A percentile compares a stretch with the other conserved stretches of the same genome.
phyloP scores from a whole-genome alignment of 2,329 filamentous ascomycete genomes.

The Claviceps paspali region DNA sequence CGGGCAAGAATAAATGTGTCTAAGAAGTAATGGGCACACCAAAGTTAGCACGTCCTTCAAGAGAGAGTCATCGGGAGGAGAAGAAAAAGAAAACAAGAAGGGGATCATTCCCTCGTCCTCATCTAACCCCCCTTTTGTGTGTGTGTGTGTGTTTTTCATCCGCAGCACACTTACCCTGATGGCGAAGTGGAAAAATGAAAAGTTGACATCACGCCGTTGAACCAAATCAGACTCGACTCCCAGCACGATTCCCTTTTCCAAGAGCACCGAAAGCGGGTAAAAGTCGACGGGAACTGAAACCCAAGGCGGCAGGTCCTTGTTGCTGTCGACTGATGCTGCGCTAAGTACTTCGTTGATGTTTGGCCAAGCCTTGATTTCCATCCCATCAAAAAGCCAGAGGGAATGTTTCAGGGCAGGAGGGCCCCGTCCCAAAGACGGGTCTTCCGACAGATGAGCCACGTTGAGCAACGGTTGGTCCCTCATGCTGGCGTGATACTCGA shows the following conservation, averaged over 20 bases:
- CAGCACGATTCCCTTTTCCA: slow-evolving; percentile 81
- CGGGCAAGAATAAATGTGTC: slow-evolving; percentile 87
- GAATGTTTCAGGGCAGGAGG: slow-evolving; percentile 57
- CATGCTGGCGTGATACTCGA: slow-evolving; percentile 90
- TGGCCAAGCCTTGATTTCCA: slow-evolving; percentile 73
- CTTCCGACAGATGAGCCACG: slow-evolving; percentile 14
- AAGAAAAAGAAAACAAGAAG: no score
- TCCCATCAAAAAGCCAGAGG: slow-evolving; percentile 86
- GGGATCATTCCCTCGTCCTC: no score
- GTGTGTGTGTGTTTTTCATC: neutral
- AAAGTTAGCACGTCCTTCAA: neutral
- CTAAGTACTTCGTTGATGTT: slow-evolving; percentile 74
- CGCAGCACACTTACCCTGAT: slow-evolving; percentile 53
- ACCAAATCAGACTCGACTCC: slow-evolving; percentile 86
- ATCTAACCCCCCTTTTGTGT: neutral
- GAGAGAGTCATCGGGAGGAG: neutral
- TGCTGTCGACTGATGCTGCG: slow-evolving; percentile 48
- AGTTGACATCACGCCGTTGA: slow-evolving; percentile 82
- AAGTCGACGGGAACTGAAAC: slow-evolving; percentile 82
- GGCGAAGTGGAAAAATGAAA: slow-evolving; percentile 77
- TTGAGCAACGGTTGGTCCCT: slow-evolving; percentile 54
- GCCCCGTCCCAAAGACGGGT: slow-evolving; percentile 11
- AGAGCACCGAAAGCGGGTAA: slow-evolving; percentile 74
- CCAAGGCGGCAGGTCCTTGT: slow-evolving; percentile 55
- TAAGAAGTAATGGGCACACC: slow-evolving; percentile 18